Evolutionary conservation across 345 rosid genomes (phyloP).

Genomic region (Eucalyptus regnans): DNA sequence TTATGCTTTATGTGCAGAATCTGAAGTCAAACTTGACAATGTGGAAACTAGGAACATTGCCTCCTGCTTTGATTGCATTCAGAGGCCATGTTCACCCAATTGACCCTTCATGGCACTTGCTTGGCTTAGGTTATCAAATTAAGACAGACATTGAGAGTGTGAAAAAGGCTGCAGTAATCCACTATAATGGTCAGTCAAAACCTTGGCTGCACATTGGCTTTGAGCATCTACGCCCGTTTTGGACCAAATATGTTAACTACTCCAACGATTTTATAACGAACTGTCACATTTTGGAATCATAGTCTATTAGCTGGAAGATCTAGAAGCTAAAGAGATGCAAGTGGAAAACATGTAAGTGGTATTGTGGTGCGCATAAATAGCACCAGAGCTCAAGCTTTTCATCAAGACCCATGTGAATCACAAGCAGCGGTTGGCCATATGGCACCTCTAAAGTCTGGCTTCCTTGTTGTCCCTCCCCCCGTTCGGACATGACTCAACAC

Average conservation of each 20-base stretch:
- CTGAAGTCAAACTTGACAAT: slow-evolving; percentile 80
- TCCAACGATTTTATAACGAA: slow-evolving; percentile 84
- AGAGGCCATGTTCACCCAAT: slow-evolving; percentile 80
- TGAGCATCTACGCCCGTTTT: slow-evolving; percentile 96
- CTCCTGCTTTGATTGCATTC: slow-evolving; percentile 97
- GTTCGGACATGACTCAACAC: not conserved
- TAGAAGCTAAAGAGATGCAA: not conserved
- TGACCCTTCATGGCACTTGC: slow-evolving; percentile 97
- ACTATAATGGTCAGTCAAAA: slow-evolving; percentile 98
- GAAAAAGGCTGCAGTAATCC: slow-evolving; percentile 88
- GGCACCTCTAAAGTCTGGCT: not conserved
- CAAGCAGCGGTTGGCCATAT: not conserved
- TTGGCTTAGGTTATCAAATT: slow-evolving; percentile 94
- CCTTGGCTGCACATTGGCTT: slow-evolving; percentile 99
- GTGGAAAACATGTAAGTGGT: not conserved
- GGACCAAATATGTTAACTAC: slow-evolving; percentile 91
- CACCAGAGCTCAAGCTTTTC: not conserved
- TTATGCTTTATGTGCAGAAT: slow-evolving; percentile 37
- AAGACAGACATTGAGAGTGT: slow-evolving; percentile 56
- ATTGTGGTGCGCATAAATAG: not conserved
- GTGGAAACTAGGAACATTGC: slow-evolving; percentile 99
- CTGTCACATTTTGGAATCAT: slow-evolving; percentile 89
- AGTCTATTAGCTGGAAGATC: slow-evolving; percentile 1
- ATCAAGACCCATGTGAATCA: not conserved
- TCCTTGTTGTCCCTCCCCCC: not conserved